phyloP scores from a whole-genome alignment of 2,329 filamentous ascomycete species.

The Myriosclerotinia scirpicola region DNA sequence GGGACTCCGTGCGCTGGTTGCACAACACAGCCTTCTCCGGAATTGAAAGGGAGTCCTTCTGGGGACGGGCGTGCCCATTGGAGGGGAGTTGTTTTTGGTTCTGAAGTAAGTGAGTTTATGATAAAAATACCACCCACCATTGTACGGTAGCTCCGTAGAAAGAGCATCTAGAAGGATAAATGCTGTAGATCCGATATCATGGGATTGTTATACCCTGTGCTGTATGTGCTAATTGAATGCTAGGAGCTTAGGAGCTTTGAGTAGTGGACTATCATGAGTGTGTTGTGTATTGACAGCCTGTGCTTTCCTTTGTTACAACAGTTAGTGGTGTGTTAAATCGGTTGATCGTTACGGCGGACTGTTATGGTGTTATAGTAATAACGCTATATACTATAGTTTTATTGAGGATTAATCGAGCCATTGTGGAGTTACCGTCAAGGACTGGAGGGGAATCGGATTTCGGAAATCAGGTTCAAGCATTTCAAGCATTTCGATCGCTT shows the following conservation, averaged over 20 bases:
- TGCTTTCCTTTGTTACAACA: too few species aligned
- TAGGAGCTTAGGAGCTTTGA: neutral
- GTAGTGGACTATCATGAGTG: neutral
- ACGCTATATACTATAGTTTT: neutral
- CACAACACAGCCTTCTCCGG: constrained; percentile 2
- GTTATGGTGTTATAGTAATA: neutral
- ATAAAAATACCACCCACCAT: neutral
- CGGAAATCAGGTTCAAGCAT: neutral
- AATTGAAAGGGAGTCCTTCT: neutral
- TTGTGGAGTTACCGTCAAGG: neutral
- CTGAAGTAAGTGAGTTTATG: too few species aligned
- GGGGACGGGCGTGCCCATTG: neutral
- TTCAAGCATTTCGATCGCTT: too few species aligned
- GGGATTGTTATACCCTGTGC: neutral
- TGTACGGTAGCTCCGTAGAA: neutral
- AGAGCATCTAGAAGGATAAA: neutral
- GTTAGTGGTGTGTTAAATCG: neutral
- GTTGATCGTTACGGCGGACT: neutral
- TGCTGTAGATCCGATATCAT: neutral
- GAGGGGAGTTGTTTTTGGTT: neutral
- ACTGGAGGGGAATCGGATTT: neutral
- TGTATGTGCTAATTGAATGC: neutral
- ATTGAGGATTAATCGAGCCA: neutral
- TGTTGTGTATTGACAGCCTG: neutral
- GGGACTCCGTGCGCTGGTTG: neutral